These are phyloP conservation scores for Kuraishia ogatae DNA, from an alignment of 805 yeast species.

Conservation along the genomic window DNA sequence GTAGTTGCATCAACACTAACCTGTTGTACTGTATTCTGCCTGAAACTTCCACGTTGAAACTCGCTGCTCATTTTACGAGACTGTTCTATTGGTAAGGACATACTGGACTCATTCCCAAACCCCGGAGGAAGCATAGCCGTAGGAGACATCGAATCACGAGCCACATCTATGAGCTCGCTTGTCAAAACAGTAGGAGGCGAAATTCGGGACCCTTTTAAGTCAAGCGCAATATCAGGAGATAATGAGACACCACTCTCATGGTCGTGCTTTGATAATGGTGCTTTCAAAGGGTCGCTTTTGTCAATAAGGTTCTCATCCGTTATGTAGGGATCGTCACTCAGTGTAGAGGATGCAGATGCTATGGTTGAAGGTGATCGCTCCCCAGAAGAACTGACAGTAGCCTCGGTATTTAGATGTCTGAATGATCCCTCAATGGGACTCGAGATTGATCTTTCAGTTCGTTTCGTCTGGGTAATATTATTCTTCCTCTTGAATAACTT, in stretches of 20 bases:
- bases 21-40: not conserved
- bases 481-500: not conserved
- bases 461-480: not conserved
- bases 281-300: not conserved
- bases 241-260: not conserved
- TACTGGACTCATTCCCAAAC: not conserved
- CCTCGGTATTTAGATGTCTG: not conserved
- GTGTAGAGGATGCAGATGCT: not conserved
- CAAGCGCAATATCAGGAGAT: not conserved
- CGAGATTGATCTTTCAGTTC: not conserved
- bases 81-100: not conserved
- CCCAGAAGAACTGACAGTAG: not conserved
- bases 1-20: not conserved
- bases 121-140: not conserved
- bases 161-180: not conserved
- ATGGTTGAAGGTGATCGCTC: not conserved
- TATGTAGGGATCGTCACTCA: not conserved
- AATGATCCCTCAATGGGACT: not conserved
- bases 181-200: not conserved
- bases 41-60: not conserved
- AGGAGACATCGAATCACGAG: not conserved
- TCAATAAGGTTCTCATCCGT: too few species aligned
- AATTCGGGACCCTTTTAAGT: not conserved
- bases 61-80: not conserved
- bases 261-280: not conserved